phyloP scores from a whole-genome alignment of 768 basidiomycete genomes.

The Phlebiopsis flavidoalba region DNA sequence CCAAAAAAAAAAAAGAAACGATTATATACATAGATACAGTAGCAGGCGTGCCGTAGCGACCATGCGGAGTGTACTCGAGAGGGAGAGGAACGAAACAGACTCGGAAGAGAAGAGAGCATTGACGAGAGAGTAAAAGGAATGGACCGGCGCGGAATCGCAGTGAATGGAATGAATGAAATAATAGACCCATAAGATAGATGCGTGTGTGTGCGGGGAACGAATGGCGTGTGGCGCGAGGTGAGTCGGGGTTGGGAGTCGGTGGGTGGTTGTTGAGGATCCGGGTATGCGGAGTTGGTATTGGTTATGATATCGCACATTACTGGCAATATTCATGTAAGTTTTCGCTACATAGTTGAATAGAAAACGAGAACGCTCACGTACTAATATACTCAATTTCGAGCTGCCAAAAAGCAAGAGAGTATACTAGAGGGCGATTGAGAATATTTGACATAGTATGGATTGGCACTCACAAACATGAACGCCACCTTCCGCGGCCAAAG shows the following conservation, averaged over 20 bases:
- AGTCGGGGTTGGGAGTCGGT: neutral
- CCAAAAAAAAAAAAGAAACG: neutral
- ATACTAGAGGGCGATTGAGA: too few species aligned
- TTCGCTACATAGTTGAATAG: neutral
- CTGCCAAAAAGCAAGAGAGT: constrained; percentile 35
- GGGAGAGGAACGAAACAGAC: neutral
- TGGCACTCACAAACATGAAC: constrained; percentile 74
- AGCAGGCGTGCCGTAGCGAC: too few species aligned
- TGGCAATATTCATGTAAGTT: neutral
- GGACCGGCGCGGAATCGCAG: too few species aligned
- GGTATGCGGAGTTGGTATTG: neutral
- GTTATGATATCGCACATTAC: neutral
- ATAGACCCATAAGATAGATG: constrained; percentile 2
- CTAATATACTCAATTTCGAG: constrained; percentile 95
- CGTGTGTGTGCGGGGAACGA: neutral
- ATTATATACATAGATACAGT: constrained; percentile 3
- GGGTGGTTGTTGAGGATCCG: neutral
- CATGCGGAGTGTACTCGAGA: neutral
- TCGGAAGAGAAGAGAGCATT: neutral
- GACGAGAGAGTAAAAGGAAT: neutral
- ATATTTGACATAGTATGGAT: too few species aligned
- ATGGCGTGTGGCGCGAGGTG: neutral
- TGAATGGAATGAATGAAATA: neutral
- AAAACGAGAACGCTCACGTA: constrained; percentile 54
- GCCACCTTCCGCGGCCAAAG: constrained; percentile 82